Evolutionary conservation across 805 yeast species (phyloP), one percentile per base, ranked within the genome.

Genomic region (Myxozyma kluyveri): DNA sequence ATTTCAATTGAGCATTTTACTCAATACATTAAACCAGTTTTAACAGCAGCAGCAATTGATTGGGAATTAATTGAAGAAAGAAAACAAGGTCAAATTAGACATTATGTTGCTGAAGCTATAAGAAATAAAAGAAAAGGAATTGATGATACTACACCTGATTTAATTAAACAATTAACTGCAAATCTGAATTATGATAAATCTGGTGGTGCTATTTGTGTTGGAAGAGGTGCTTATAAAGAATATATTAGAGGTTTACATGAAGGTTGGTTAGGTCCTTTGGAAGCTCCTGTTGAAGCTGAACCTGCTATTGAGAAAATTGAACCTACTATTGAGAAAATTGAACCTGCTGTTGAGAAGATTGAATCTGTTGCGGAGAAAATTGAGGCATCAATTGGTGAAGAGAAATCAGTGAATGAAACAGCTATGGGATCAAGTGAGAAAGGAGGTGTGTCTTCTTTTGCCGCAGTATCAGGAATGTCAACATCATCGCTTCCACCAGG

Each of bases 201-300:
- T 4, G 97, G 97, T 23, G 99, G 98, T 40, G 84, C 89, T 10
- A 77, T 93, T 19, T 87, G 96, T 66, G 72, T 93, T 23, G 99
- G 99, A 3, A 78, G 99, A 67, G 99, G 99, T 51, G 91, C 97
- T 0, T 93, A 80, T 67, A 91, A 91, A 67, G 99, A 93, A 73
- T 93, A 88, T 66, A 67, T 93, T 47, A 76, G 78, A 40, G 99
- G 99, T 7, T 67, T 93, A 9, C 96, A 93, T 62, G 99, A 93
- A 72, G 99, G 99, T 4, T 75, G 93, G 65, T 69, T 93, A 42
- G 99, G 99, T 0, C 98, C 98, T 1, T 72, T 91, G 52, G 88
- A 79, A 14, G 68, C 72, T 50, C 81, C 84, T 3, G 27, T 9
- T 14, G 21, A 52, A 7, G 38, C 57, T 9, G 60, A 38, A 14